Conservation (phyloP, 2,329 filamentous ascomycete species). For the Trichoderma sp. region DNA sequence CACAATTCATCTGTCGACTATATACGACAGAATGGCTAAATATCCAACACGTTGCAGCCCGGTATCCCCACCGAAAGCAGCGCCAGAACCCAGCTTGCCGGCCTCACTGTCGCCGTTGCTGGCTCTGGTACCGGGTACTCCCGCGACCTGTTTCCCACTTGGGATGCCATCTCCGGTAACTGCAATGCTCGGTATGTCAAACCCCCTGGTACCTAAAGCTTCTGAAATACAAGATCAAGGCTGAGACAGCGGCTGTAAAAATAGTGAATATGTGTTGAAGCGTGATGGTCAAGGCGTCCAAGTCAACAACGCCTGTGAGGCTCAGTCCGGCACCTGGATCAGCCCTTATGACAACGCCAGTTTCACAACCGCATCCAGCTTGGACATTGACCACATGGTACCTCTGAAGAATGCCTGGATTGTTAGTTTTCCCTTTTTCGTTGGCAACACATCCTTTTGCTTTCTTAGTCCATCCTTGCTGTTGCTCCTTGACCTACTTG, state of each 20-base stretch:
- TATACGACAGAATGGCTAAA: not conserved
- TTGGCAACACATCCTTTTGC: not conserved
- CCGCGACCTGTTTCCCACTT: conserved; percentile 68
- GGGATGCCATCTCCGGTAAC: conserved; percentile 60
- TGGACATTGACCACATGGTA: conserved; percentile 83
- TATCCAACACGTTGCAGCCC: conserved; percentile 37
- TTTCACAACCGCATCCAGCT: conserved; percentile 64
- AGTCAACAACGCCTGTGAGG: conserved; percentile 55
- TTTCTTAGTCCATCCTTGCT: not conserved
- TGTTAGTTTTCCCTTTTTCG: conserved; percentile 38
- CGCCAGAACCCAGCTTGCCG: conserved; percentile 56
- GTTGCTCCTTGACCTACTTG: too few relatives aligned
- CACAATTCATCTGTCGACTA: not conserved
- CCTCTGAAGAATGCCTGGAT: conserved; percentile 79
- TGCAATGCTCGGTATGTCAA: conserved; percentile 62
- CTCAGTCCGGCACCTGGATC: conserved; percentile 65
- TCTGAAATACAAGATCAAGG: not conserved
- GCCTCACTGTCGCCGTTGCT: conserved; percentile 55
- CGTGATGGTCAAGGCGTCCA: conserved; percentile 67
- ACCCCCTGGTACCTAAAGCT: fast-evolving
- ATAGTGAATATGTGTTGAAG: conserved; percentile 64
- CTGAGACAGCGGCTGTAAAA: not conserved
- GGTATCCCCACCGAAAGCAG: conserved; percentile 59
- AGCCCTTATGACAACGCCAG: conserved; percentile 71
- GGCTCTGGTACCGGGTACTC: conserved; percentile 57